Percentiles rank a stretch among this genome's conserved stretches.
These are phyloP conservation scores for Cytospora schulzeri DNA, from an alignment of 2,329 filamentous ascomycete species.

Conservation along the genomic window DNA sequence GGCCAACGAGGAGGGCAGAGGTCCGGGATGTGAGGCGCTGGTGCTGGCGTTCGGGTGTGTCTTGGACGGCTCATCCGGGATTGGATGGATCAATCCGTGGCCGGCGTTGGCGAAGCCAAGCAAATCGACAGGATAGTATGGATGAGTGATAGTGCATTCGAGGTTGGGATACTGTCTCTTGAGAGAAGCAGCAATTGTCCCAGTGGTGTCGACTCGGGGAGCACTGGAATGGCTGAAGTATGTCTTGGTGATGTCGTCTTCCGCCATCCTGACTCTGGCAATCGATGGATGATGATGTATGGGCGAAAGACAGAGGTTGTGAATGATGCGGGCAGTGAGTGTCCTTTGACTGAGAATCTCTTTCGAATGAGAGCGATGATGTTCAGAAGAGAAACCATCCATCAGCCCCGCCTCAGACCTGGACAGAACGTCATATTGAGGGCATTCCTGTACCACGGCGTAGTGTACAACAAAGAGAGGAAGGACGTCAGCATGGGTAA, in stretches of 20 bases:
- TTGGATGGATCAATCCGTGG: slow-evolving; percentile 37
- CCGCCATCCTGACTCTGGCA: slow-evolving; percentile 5
- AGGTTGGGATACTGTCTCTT: slow-evolving; percentile 47
- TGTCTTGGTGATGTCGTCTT: slow-evolving; percentile 29
- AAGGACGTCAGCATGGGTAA: neutral
- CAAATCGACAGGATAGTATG: slow-evolving; percentile 39
- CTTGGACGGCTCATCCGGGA: slow-evolving; percentile 33
- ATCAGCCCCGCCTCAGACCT: neutral
- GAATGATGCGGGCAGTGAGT: neutral
- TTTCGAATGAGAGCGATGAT: neutral
- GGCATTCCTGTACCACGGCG: neutral
- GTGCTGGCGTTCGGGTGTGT: neutral
- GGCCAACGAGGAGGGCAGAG: slow-evolving; percentile 40
- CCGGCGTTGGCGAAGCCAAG: slow-evolving; percentile 46
- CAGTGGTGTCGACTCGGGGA: slow-evolving; percentile 46
- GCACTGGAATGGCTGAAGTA: slow-evolving; percentile 47
- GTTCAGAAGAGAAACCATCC: neutral
- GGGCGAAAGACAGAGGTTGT: neutral
- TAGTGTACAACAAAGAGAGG: neutral
- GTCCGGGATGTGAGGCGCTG: neutral
- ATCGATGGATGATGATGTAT: neutral
- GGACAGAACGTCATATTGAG: neutral
- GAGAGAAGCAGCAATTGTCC: slow-evolving; percentile 44
- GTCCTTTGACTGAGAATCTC: neutral
- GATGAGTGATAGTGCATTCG: slow-evolving; percentile 43